Conservation (phyloP, 345 rosid species). For the Acer negundo region DNA sequence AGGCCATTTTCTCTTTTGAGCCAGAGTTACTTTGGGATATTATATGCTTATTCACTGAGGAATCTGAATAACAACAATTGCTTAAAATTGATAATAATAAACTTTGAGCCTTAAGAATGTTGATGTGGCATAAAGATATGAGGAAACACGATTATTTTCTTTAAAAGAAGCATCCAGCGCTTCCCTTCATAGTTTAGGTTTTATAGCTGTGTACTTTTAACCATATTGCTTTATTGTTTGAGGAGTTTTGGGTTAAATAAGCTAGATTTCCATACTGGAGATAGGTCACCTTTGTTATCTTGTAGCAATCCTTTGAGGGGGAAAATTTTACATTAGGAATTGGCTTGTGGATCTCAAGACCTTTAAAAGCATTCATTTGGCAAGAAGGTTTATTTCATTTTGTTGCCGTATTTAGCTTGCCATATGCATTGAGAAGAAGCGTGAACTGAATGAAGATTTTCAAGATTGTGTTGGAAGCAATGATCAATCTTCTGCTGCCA, state of each 20-base stretch:
- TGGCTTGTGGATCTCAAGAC: constrained; percentile 7
- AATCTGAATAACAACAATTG: not conserved
- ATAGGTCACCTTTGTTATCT: not conserved
- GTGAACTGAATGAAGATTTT: constrained; percentile 78
- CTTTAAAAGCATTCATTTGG: constrained; percentile 1
- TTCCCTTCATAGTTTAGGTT: not conserved
- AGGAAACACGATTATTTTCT: not conserved
- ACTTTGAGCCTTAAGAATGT: not conserved
- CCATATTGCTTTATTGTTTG: not conserved
- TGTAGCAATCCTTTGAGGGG: not conserved
- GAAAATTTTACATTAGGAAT: not conserved
- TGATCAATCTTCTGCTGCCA: constrained; percentile 39
- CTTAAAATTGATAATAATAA: not conserved
- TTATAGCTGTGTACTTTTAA: not conserved
- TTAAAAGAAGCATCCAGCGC: not conserved
- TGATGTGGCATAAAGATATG: constrained; percentile 1
- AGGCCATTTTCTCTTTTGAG: not conserved
- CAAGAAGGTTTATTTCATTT: constrained; percentile 16
- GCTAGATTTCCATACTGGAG: not conserved
- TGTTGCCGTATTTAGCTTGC: constrained; percentile 64
- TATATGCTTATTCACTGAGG: not conserved
- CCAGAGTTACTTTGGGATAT: constrained; percentile 1
- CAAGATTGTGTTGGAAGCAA: constrained; percentile 78
- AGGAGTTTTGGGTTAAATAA: not conserved
- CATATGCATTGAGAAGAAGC: constrained; percentile 88